Base-by-base conservation (phyloP, 2,329 filamentous ascomycete species). In the Mycosphaerella sp. region DNA sequence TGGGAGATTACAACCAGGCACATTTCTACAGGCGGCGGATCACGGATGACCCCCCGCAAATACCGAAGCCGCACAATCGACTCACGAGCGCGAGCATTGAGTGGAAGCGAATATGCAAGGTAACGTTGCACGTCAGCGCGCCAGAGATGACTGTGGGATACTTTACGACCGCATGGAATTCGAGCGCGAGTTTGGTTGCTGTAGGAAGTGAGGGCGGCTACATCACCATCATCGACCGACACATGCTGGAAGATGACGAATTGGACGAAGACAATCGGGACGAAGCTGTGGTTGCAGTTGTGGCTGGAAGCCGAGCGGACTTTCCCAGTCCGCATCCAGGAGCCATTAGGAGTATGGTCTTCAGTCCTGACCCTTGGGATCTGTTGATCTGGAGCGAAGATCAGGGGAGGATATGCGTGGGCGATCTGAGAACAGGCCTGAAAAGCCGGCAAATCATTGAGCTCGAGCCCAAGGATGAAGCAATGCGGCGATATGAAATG, bases 351-450 rank as follows among this genome's bases (percentile, higher is more conserved):
- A 89, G 90, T 57, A 95, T 97, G 87, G 80, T 86, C 1, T 98
- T 98, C 68, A 90, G 88, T 4, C 91, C 92, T 0, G 87, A 87
- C 1, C 89, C 91, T 0, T 92, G 86, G 76, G 92, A 96, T 67
- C 80, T 98, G 14, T 75, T 98, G 40, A 87, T 95, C 6, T 97
- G 93, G 91, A 88, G 90, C 7, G 93, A 98, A 70, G 88, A 95
- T 64, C 85, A 87, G 59, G 87, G 85, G 3, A 78, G 83, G 53
- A 77, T 91, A 12, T 88, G 86, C 38, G 76, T 92, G 39, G 85
- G 85, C 4, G 88, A 93, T 69, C 73, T 88, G 47, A 80, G 87
- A 31, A 80, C 76, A 61, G 81, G 84, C 21, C 83, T 89, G 58
- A 75, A 79, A 45, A 78, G 81, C 48, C 82, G 84, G 44, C 88